phyloP scores from a whole-genome alignment of 2,329 filamentous ascomycete species.

The Ophiostoma sp. region DNA sequence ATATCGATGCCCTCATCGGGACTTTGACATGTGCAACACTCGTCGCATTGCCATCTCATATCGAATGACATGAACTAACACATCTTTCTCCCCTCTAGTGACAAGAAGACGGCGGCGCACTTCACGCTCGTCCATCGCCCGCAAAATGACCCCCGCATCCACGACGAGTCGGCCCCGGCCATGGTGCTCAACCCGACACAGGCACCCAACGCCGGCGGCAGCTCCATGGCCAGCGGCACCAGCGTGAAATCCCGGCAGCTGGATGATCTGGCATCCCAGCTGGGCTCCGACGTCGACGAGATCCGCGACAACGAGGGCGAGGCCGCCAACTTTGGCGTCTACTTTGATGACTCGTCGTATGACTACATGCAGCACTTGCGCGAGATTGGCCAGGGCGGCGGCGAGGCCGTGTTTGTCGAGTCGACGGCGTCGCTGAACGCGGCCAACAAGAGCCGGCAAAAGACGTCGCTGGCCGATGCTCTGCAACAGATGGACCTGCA shows the following conservation, averaged over 20 bases:
- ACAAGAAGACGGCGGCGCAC: conserved; percentile 91
- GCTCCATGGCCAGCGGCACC: not conserved
- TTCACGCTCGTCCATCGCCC: conserved; percentile 94
- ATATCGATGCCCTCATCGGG: not conserved
- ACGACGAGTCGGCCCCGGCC: conserved; percentile 83
- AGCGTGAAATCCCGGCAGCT: conserved; percentile 61
- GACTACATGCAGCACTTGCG: conserved; percentile 99
- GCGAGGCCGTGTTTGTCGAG: conserved; percentile 82
- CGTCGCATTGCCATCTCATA: not conserved
- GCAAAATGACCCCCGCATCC: conserved; percentile 95
- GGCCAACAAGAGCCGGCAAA: conserved; percentile 76
- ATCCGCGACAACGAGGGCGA: conserved; percentile 92
- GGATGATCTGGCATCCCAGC: conserved; percentile 72
- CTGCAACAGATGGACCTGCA: conserved; percentile 63
- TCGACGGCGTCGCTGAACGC: conserved; percentile 62
- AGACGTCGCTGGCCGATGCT: conserved; percentile 79
- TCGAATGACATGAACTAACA: conserved; percentile 16
- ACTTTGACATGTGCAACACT: not conserved
- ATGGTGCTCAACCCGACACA: conserved; percentile 80
- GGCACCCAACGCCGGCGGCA: conserved; percentile 43
- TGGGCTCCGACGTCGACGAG: conserved; percentile 63
- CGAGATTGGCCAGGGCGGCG: conserved; percentile 73
- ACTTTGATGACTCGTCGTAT: conserved; percentile 91
- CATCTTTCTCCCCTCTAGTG: conserved; percentile 38
- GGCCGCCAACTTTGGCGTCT: conserved; percentile 90